Base-by-base conservation (phyloP, 2,329 filamentous ascomycete genomes). In the Aspergillus thermomutatus region DNA sequence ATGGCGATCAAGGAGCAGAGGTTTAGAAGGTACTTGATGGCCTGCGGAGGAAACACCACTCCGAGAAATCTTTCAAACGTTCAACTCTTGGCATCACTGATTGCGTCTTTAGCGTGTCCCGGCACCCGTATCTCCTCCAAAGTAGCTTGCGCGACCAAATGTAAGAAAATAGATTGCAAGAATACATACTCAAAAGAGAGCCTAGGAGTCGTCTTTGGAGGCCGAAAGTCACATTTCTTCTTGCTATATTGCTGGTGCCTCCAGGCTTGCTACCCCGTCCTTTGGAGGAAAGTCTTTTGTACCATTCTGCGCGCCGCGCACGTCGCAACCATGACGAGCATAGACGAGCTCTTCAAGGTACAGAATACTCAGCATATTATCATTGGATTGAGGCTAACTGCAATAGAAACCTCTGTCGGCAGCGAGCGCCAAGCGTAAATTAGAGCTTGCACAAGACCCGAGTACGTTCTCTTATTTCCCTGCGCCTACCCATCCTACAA, bases 331-430 rank as follows among this genome's bases (percentile, higher is more conserved):
- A 87, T 86, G 83, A 80, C 82, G 25, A 84, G 80, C 68, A 80
- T 86, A 61, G 83, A 86, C 68, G 83, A 87, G 47, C 79, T 87
- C 17, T 87, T 87, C 75, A 86, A 79, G 67, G 77, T 78, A 63
- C 49, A 51, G 49, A 26, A 56, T 19, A 14, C 49, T 37, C 21
- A 27, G 11, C 26, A 10, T 10, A 28, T 26, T 11, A 25, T 37
- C 34, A 11, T 26, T n/a, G 14, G 10, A 37, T 11, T 14, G 1
- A n/a, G 27, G 25, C 63, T 75, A 53, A 68, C 25, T 57, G 27
- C 49, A 26, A 17, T 26, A 59, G 75, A 80, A 82, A 71, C 79
- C 82, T 0, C 74, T 73, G 37, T 70, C 78, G 21, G 72, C 79
- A 19, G 71, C 71, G 19, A 74, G 70, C 26, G 71, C 69, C 53